Evolutionary conservation across 148 eudicot species (phyloP), one percentile per base, ranked within the genome.

Genomic region (Rhododendron griersonianum): DNA sequence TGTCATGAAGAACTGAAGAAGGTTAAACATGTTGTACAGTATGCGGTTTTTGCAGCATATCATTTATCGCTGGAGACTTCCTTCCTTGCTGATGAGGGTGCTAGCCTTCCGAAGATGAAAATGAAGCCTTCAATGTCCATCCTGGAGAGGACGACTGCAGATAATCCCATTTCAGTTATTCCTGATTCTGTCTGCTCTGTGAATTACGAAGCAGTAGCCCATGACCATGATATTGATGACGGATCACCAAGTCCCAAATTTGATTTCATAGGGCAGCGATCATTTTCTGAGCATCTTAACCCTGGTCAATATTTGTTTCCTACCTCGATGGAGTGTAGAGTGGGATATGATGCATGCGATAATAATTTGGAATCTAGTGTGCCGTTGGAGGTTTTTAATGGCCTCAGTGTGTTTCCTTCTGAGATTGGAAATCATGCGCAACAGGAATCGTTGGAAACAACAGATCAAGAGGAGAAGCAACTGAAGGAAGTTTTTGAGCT

Each of bases 81-180:
- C 25, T 98, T 95, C 87, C 94, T 95, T 78, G 96, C 98, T 77
- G 99, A 98, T 78, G 99, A 97, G 91, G 99, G 99, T 87, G 99
- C 99, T 83, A 94, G 90, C 90, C 91, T 97, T 50, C 99, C 99
- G 59, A 94, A 91, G 87, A 81, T 87, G 88, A 85, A 85, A 33
- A 73, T 86, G 57, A 90, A 88, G 61, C 85, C 92, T 48, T 88
- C 92, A 73, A 13, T 67, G 74, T 51, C 87, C 67, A 37, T 81
- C 76, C 86, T 90, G 23, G 93, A 90, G 82, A 88, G 84, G 87
- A 81, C 82, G 69, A 45, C 86, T 83, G 84, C 88, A 81, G 91
- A 92, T 44, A 84, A 89, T 85, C 85, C 87, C 81, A 84, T 86
- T 77, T 82, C 90, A 53, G 71, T 81, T 85, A 55, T 84, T 65